Evolutionary conservation across 108 stramenopile genomes (phyloP), one percentile per base, ranked within the genome.

Genomic region (Fistulifera pelliculosa): DNA sequence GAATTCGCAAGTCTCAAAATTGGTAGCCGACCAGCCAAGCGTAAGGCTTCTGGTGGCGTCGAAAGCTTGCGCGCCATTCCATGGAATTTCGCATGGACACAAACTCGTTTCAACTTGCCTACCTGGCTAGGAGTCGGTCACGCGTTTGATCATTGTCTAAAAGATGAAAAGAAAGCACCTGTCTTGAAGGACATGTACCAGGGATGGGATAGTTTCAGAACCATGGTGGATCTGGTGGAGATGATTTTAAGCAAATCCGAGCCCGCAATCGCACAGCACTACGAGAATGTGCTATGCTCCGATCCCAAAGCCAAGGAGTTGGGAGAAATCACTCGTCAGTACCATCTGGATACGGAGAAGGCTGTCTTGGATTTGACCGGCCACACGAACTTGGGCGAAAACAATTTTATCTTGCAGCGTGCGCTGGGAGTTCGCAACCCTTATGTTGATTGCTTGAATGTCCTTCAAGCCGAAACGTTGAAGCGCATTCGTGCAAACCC

Each of bases 1-100:
- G 95, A 96, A 59, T 75, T 98, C 1, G 65, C 85, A 0, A 77
- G 74, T 40, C 66, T 96, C 35, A 98, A 98, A 69, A 92, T 98
- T 65, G 97, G 97, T n/a, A 94, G 92, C 5, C 76, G 97, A 31
- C 97, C 97, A 7, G 93, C 94, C 8, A 98, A 98, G 62, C 67
- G 97, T 39, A 95, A 96, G 43, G 81, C 94, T 2, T 76, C 74
- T 18, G 97, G 97, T 15, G 97, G 97, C 12, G 94, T 98, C 1
- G 97, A 98, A 62, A 85, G 86, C 70, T 74, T 98, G 17, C 83
- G 91, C 12, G 91, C 94, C 8, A 93, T 93, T 70, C 97, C 97
- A n/a, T 96, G 97, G 97, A 96, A 85, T 31, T 98, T 98, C 61
- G 83, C 97, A 1, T 98, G 97, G 97, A 94, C 93, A 0, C 97